These are phyloP conservation scores for Rhododendron griersonianum DNA, from an alignment of 148 eudicot species.

Conservation along the genomic window DNA sequence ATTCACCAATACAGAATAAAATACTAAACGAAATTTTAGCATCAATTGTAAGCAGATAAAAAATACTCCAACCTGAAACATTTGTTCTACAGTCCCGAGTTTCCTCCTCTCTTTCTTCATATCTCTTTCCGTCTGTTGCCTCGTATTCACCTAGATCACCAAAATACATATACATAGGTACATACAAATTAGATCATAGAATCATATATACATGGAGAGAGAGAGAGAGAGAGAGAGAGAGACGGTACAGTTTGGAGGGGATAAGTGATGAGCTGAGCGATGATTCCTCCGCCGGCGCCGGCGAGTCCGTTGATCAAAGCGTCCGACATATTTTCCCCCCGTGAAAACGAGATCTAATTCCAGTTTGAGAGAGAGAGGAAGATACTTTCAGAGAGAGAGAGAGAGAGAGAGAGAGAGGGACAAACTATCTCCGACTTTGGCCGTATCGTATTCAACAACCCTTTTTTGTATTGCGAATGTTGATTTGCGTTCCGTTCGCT, in stretches of 20 bases:
- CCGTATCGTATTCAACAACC: neutral
- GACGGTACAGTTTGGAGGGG: constrained; percentile 79
- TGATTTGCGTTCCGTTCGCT: neutral
- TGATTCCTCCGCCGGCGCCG: constrained; percentile 98
- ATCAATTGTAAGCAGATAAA: neutral
- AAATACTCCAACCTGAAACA: constrained; percentile 54
- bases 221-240: constrained; percentile 1
- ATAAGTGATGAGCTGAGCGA: constrained; percentile 95
- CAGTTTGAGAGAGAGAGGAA: neutral
- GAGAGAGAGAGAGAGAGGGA: neutral
- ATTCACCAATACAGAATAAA: neutral
- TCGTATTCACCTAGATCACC: constrained; percentile 69
- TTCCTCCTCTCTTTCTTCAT: constrained; percentile 52
- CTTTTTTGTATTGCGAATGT: neutral
- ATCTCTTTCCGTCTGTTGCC: constrained; percentile 94
- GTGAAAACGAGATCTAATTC: neutral
- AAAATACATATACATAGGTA: neutral
- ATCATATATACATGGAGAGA: neutral
- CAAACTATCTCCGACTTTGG: constrained; percentile 13
- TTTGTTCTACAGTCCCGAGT: constrained; percentile 54
- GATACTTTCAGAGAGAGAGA: neutral
- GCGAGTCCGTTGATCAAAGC: constrained; percentile 91
- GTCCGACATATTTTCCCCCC: constrained; percentile 58
- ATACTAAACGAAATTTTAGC: neutral
- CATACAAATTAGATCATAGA: neutral